Percentiles rank a stretch among this genome's conserved stretches.
These are phyloP conservation scores for Podospora didyma DNA, from an alignment of 495 filamentous ascomycete species.

Conservation along the genomic window DNA sequence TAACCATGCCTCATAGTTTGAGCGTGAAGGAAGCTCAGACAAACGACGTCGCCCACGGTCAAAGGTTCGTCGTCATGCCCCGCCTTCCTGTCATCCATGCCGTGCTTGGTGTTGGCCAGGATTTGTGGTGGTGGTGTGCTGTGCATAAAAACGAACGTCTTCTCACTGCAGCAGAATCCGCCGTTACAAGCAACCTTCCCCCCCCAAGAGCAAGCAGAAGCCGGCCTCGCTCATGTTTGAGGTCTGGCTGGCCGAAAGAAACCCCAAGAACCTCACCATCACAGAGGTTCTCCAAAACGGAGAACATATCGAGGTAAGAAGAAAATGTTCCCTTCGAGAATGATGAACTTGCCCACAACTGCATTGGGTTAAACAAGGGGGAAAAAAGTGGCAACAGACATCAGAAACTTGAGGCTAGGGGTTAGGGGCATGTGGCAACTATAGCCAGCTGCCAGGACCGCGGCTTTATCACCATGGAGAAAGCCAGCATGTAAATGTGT, in stretches of 20 bases:
- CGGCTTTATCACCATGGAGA: not conserved
- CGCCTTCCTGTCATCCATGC: slow-evolving; percentile 1
- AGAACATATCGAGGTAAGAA: slow-evolving; percentile 1
- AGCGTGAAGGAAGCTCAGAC: slow-evolving; percentile 1
- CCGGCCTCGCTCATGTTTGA: slow-evolving; percentile 30
- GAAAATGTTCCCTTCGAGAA: not conserved
- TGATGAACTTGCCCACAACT: not conserved
- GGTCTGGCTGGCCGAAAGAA: slow-evolving; percentile 32
- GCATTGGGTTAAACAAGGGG: not conserved
- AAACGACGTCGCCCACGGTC: not conserved
- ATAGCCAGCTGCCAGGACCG: not conserved
- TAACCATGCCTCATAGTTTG: slow-evolving; percentile 20
- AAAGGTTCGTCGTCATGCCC: too few species aligned
- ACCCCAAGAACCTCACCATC: slow-evolving; percentile 35
- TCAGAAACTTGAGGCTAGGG: not conserved
- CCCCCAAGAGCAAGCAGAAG: not conserved
- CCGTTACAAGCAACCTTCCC: not conserved
- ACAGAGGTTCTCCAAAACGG: slow-evolving; percentile 26
- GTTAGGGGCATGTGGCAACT: too few species aligned
- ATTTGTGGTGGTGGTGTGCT: too few species aligned
- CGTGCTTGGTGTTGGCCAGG: not conserved
- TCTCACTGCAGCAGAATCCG: slow-evolving; percentile 9
- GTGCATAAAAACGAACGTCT: not conserved
- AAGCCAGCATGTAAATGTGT: not conserved
- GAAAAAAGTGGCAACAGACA: not conserved